These are phyloP conservation scores for Monosporozyma yasuniensis DNA, from an alignment of 805 yeast species.

Conservation along the genomic window DNA sequence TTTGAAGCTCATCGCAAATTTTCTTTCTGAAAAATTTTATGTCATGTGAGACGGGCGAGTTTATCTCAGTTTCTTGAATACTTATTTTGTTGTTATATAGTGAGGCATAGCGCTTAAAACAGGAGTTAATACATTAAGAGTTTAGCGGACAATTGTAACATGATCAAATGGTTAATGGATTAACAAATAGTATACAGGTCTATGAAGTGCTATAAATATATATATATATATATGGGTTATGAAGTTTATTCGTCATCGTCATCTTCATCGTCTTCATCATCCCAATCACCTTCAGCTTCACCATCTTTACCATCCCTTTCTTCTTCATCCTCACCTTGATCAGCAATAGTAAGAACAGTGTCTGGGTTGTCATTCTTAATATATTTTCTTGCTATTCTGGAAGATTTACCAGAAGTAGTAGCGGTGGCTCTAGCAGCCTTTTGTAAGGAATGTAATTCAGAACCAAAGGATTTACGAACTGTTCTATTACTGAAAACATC, in stretches of 20 bases:
- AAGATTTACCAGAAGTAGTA: constrained; percentile 44
- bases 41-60: not conserved
- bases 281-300: constrained; percentile 1
- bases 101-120: not conserved
- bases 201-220: not conserved
- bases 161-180: not conserved
- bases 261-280: not conserved
- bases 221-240: not conserved
- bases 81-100: not conserved
- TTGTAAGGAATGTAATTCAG: constrained; percentile 49
- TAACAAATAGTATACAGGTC: not conserved
- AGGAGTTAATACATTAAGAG: not conserved
- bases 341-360: constrained; percentile 53
- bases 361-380: constrained; percentile 40
- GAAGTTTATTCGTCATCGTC: constrained; percentile 1
- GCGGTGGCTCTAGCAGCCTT: constrained; percentile 51
- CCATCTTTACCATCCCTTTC: constrained; percentile 24
- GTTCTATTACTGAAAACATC: constrained; percentile 77
- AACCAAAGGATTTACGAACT: constrained; percentile 60
- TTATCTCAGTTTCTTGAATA: too few species aligned
- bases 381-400: constrained; percentile 72
- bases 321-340: constrained; percentile 53
- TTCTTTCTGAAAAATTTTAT: constrained; percentile 2
- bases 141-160: too few species aligned
- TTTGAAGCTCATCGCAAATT: constrained; percentile 3